phyloP scores from a whole-genome alignment of 805 yeast species.

The Hanseniaspora meyeri region DNA sequence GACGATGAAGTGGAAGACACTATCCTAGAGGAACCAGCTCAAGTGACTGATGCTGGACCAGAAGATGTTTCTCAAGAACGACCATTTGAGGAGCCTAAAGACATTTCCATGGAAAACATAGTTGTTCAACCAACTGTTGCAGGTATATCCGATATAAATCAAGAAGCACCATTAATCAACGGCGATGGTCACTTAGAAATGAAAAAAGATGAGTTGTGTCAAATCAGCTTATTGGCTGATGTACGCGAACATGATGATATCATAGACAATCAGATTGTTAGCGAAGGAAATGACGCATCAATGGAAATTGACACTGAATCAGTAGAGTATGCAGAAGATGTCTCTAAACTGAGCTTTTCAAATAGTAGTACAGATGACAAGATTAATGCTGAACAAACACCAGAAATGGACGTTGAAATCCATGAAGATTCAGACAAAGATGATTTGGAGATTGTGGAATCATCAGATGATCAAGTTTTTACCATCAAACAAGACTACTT shows the following conservation, averaged over 20 bases:
- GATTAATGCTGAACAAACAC: not conserved
- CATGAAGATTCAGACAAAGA: not conserved
- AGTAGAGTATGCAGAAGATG: not conserved
- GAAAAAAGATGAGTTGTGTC: not conserved
- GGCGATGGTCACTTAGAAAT: too few relatives aligned
- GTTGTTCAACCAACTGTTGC: not conserved
- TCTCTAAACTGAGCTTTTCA: too few relatives aligned
- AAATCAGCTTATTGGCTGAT: too few relatives aligned
- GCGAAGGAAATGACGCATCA: not conserved
- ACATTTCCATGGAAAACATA: not conserved
- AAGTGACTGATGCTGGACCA: too few relatives aligned
- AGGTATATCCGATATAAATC: too few relatives aligned
- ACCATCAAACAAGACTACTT: not conserved
- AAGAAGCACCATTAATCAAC: not conserved
- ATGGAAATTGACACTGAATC: too few relatives aligned
- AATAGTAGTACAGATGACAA: not conserved
- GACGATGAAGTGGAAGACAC: too few relatives aligned
- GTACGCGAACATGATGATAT: too few relatives aligned
- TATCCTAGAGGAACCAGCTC: too few relatives aligned
- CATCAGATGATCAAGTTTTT: not conserved
- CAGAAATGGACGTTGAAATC: not conserved
- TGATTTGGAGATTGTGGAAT: not conserved
- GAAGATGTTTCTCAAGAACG: too few relatives aligned
- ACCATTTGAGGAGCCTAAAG: too few relatives aligned
- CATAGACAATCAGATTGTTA: too few relatives aligned